phyloP scores from a whole-genome alignment of 805 yeast species.

The Hanseniaspora pseudoguilliermondii region DNA sequence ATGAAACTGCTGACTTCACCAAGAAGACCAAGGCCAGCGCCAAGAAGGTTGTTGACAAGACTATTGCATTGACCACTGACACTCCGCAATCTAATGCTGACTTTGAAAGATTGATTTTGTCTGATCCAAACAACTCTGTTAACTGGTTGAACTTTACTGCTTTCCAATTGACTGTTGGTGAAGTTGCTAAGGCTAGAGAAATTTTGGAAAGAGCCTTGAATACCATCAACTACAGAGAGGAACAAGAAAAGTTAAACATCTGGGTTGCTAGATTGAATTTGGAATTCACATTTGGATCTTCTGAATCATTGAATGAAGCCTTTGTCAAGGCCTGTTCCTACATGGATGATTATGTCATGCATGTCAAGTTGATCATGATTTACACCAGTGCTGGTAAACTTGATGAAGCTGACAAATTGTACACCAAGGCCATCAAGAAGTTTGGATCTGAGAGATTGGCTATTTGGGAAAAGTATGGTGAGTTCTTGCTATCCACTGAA shows the following conservation, averaged over 20 bases:
- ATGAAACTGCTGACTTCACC: conserved; percentile 33
- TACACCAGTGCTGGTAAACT: conserved; percentile 60
- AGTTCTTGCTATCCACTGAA: conserved; percentile 52
- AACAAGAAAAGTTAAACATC: conserved; percentile 80
- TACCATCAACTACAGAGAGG: conserved; percentile 81
- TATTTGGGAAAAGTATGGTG: conserved; percentile 75
- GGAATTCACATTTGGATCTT: conserved; percentile 86
- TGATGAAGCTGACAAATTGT: conserved; percentile 57
- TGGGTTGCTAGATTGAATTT: conserved; percentile 93
- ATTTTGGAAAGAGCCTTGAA: conserved; percentile 85
- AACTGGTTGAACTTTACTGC: conserved; percentile 98
- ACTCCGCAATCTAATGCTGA: conserved; percentile 87
- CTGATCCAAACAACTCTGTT: conserved; percentile 86
- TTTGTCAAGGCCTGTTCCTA: conserved; percentile 79
- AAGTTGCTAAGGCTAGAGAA: conserved; percentile 86
- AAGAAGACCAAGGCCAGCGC: conserved; percentile 30
- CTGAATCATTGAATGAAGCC: conserved; percentile 63
- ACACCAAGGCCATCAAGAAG: conserved; percentile 57
- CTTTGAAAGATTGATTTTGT: conserved; percentile 80
- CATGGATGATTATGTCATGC: conserved; percentile 79
- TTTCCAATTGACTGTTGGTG: conserved; percentile 88
- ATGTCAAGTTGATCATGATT: conserved; percentile 65
- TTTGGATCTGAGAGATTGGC: conserved; percentile 56
- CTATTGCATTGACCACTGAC: conserved; percentile 68
- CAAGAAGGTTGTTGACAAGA: conserved; percentile 54